Conservation (phyloP, 179 eudicot species). For the Kewa caespitosa region DNA sequence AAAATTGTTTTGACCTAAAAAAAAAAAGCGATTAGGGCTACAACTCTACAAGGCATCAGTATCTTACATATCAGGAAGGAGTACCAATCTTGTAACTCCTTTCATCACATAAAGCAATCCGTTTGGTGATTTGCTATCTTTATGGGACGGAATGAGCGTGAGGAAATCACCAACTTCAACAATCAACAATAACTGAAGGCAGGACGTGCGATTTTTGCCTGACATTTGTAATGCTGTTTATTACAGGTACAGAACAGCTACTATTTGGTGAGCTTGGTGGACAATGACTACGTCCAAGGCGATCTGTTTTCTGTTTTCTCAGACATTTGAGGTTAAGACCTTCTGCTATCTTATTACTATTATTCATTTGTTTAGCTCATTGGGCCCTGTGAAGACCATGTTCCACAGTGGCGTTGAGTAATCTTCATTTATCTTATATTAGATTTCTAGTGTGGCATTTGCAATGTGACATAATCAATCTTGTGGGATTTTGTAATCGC, state of each 20-base stretch:
- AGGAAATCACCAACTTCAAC: no score
- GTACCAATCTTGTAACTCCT: no score
- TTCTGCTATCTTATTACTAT: not conserved
- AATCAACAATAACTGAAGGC: no score
- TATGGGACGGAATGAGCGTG: no score
- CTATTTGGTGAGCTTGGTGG: slow-evolving; percentile 91
- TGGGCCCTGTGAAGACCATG: slow-evolving; percentile 10
- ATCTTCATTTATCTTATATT: not conserved
- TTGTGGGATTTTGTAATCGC: slow-evolving; percentile 25
- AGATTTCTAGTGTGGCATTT: slow-evolving; percentile 9
- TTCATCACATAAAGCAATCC: no score
- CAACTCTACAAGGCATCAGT: no score
- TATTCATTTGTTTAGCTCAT: not conserved
- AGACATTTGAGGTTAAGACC: slow-evolving; percentile 34
- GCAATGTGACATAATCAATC: slow-evolving; percentile 13
- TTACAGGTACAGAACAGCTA: slow-evolving; percentile 80
- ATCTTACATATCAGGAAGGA: no score
- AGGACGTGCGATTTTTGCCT: not conserved
- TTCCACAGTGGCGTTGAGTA: not conserved
- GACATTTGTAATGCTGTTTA: slow-evolving; percentile 1
- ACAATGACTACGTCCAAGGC: slow-evolving; percentile 64
- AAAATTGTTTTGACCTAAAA: no score
- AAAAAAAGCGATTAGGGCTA: no score
- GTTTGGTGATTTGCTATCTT: no score
- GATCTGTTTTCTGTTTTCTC: slow-evolving; percentile 73